Conservation (phyloP, 306 rosid genomes). For the Glycine tomentella region DNA sequence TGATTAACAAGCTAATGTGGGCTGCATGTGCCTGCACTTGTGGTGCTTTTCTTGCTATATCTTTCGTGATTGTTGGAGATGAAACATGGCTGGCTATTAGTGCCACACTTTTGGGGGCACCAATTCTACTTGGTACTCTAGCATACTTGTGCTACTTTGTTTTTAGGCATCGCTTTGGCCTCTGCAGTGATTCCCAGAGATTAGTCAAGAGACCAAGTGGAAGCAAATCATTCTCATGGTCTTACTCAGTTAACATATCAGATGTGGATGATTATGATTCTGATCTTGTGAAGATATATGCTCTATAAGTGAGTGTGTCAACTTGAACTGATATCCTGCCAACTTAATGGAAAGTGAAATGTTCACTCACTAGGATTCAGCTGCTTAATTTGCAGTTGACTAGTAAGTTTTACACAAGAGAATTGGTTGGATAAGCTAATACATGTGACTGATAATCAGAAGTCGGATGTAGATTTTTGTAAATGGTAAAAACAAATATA, state of each 20-base stretch:
- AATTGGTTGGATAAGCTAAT: slow-evolving; percentile 10
- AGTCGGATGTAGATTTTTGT: slow-evolving; percentile 40
- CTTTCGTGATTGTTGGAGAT: slow-evolving; percentile 84
- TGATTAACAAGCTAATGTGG: slow-evolving; percentile 95
- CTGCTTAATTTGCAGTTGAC: slow-evolving; percentile 24
- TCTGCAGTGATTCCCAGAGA: slow-evolving; percentile 70
- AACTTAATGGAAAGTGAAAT: slow-evolving; percentile 4
- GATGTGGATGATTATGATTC: slow-evolving; percentile 75
- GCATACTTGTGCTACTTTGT: slow-evolving; percentile 89
- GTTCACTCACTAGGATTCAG: slow-evolving; percentile 27
- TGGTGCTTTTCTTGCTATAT: slow-evolving; percentile 81
- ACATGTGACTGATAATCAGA: neutral
- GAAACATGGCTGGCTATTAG: slow-evolving; percentile 78
- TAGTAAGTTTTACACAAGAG: slow-evolving; percentile 9
- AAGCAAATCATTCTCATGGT: slow-evolving; percentile 91
- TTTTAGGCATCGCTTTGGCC: slow-evolving; percentile 70
- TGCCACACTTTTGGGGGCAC: slow-evolving; percentile 74
- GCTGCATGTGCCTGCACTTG: slow-evolving; percentile 89
- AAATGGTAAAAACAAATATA: slow-evolving; percentile 29
- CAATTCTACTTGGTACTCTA: slow-evolving; percentile 77
- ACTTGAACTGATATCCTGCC: slow-evolving; percentile 16
- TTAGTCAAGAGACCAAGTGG: slow-evolving; percentile 73
- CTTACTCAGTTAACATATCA: slow-evolving; percentile 80
- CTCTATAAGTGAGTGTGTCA: slow-evolving; percentile 51
- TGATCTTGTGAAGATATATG: slow-evolving; percentile 73